Evolutionary conservation across 2,329 filamentous ascomycete genomes (phyloP).

Genomic region (Bertia moriformis): DNA sequence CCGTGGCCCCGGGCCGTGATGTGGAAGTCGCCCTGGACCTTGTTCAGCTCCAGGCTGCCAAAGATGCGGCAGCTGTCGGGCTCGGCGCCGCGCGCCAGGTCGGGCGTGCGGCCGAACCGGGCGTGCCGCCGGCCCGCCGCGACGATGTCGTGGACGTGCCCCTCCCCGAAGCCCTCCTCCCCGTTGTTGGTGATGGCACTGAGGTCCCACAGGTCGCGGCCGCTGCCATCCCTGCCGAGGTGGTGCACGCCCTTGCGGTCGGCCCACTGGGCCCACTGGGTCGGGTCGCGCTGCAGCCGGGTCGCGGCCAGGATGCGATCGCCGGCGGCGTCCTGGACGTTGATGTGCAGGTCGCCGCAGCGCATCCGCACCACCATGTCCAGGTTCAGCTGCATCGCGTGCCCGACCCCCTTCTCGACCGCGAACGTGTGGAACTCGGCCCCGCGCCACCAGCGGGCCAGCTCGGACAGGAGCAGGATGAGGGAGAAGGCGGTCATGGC

Average conservation of each 20-base stretch:
- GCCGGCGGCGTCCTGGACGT: slow-evolving; percentile 89
- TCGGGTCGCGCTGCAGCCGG: slow-evolving; percentile 60
- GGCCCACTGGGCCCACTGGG: slow-evolving; percentile 71
- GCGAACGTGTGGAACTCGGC: slow-evolving; percentile 77
- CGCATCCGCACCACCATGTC: slow-evolving; percentile 85
- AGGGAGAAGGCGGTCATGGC: slow-evolving; percentile 62
- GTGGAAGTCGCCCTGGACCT: slow-evolving; percentile 95
- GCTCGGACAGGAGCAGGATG: slow-evolving; percentile 64
- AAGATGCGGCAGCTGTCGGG: slow-evolving; percentile 76
- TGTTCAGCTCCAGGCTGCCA: slow-evolving; percentile 82
- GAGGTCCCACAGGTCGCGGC: slow-evolving; percentile 38
- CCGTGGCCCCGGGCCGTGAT: slow-evolving; percentile 91
- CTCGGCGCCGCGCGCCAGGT: slow-evolving; percentile 28
- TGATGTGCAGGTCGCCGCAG: slow-evolving; percentile 80
- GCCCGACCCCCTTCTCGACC: slow-evolving; percentile 81
- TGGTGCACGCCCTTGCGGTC: slow-evolving; percentile 52
- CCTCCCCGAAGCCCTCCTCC: slow-evolving; percentile 62
- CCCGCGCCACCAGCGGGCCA: slow-evolving; percentile 71
- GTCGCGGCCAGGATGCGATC: slow-evolving; percentile 77
- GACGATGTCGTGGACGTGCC: slow-evolving; percentile 85
- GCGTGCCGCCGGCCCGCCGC: slow-evolving; percentile 48
- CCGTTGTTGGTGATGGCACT: slow-evolving; percentile 33
- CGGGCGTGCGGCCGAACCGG: slow-evolving; percentile 65
- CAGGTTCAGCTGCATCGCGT: slow-evolving; percentile 82
- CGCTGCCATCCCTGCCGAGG: slow-evolving; percentile 38